phyloP scores from a whole-genome alignment of 805 yeast genomes.

The Kodamaea fukazawae region DNA sequence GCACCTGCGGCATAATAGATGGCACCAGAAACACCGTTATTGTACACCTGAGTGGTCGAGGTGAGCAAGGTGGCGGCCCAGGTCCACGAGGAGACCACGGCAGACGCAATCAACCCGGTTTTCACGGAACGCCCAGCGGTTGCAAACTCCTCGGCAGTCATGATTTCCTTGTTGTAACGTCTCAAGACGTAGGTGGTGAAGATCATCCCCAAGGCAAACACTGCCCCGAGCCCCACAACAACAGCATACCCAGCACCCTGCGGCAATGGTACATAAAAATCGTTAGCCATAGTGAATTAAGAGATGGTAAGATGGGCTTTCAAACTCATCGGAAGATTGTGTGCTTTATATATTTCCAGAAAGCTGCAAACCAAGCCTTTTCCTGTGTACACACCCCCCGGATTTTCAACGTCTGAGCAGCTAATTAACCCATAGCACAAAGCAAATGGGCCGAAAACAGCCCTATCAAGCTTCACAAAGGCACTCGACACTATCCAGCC shows the following conservation, averaged over 20 bases:
- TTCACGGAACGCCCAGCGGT: conserved; percentile 90
- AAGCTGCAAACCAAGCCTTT: too few relatives aligned
- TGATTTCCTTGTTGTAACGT: conserved; percentile 79
- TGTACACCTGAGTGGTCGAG: conserved; percentile 75
- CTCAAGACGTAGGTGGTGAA: conserved; percentile 64
- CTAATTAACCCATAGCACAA: too few relatives aligned
- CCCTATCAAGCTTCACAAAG: too few relatives aligned
- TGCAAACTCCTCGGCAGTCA: conserved; percentile 90
- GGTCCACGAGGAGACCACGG: conserved; percentile 94
- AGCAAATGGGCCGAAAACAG: too few relatives aligned
- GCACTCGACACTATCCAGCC: too few relatives aligned
- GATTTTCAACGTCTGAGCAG: too few relatives aligned
- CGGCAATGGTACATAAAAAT: conserved; percentile 41
- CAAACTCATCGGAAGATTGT: too few relatives aligned
- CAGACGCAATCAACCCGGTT: conserved; percentile 80
- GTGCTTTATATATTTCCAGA: too few relatives aligned
- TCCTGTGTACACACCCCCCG: too few relatives aligned
- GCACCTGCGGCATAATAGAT: conserved; percentile 91
- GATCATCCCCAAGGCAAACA: conserved; percentile 78
- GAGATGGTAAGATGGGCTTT: too few relatives aligned
- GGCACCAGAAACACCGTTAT: conserved; percentile 74
- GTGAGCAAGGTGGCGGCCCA: conserved; percentile 61
- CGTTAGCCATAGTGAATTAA: conserved; percentile 15
- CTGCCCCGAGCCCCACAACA: conserved; percentile 82
- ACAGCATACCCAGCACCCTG: conserved; percentile 88